Base-by-base conservation (phyloP, 495 filamentous ascomycete genomes). In the Astrothelium subdiscretum region DNA sequence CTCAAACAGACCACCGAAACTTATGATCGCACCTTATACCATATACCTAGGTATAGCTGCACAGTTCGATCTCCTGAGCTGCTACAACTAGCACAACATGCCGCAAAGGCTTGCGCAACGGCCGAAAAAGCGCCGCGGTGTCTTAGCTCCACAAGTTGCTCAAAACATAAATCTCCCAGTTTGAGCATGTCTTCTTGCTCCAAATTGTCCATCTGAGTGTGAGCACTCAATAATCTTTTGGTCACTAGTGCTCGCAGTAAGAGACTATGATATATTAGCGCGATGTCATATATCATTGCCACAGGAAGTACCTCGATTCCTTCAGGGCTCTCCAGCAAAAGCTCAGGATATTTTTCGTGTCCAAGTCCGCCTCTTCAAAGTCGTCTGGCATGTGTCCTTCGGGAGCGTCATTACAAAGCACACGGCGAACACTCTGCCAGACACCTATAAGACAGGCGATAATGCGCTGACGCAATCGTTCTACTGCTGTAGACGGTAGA, bases 101-200 rank as follows among this genome's bases (percentile, higher is more conserved):
- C 80, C 0, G 85, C 79, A 68, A 96, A 97, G 0, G 91, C 95
- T 59, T 88, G 86, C 5, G 94, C 87, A 2, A 97, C 92, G 5
- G 91, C 91, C 0, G 91, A 92, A 69, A 97, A 97, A 20, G 94
- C 94, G 58, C 94, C 94, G 62, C 94, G 81, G 71, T 98, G 94
- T 13, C 94, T 83, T 57, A 97, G 80, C 44, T 84, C 86, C 0
- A 89, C 83, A 2, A 98, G 78, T 71, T 97, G 90, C 26, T 80
- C 81, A 67, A 97, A 94, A 48, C 86, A 84, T 0, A 91, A 73
- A 22, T 80, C 73, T 22, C 91, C 91, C 20, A 91, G 83, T 0
- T 72, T 60, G 32, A 75, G 70, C 61, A 87, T 82, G n/a, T 80
- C 69, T 15, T 72, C 67, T 4, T 59, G 3, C 73, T 69, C 5